These are phyloP conservation scores for Starmerella geochares DNA, from an alignment of 805 yeast species.

Conservation along the genomic window DNA sequence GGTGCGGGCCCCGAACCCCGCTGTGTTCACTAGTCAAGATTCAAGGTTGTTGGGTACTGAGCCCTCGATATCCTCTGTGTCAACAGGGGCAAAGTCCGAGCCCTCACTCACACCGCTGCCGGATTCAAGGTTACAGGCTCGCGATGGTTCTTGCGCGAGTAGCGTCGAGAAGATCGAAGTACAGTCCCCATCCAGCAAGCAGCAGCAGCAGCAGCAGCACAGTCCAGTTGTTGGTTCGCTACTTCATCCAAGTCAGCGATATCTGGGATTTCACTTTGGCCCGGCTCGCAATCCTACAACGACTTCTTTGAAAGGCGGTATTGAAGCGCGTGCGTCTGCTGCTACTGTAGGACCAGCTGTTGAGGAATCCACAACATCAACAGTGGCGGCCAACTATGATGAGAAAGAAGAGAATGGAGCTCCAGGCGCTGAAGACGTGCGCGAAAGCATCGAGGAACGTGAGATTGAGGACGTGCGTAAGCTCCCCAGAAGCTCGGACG, in stretches of 20 bases:
- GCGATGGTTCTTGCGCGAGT: too few relatives aligned
- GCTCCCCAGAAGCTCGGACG: background rate
- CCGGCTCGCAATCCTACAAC: background rate
- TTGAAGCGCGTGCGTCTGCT: background rate
- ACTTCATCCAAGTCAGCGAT: background rate
- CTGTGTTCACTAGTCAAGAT: too few relatives aligned
- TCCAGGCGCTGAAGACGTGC: background rate
- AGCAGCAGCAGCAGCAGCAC: too few relatives aligned
- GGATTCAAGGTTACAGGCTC: too few relatives aligned
- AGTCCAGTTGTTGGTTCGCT: background rate
- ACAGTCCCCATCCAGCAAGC: too few relatives aligned
- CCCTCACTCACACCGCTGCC: too few relatives aligned
- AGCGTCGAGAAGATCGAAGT: too few relatives aligned
- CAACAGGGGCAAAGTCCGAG: too few relatives aligned
- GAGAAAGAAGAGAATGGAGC: background rate
- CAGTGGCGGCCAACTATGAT: background rate
- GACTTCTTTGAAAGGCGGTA: background rate
- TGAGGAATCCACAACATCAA: background rate
- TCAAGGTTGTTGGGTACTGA: too few relatives aligned
- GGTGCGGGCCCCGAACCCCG: background rate
- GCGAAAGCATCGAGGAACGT: background rate
- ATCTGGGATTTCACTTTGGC: conserved; percentile 1
- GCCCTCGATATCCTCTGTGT: too few relatives aligned
- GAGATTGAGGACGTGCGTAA: too few relatives aligned
- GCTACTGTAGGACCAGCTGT: background rate